Base-by-base conservation (phyloP, 1,284 basidiomycete species). In the Coriolopsis trogii region DNA sequence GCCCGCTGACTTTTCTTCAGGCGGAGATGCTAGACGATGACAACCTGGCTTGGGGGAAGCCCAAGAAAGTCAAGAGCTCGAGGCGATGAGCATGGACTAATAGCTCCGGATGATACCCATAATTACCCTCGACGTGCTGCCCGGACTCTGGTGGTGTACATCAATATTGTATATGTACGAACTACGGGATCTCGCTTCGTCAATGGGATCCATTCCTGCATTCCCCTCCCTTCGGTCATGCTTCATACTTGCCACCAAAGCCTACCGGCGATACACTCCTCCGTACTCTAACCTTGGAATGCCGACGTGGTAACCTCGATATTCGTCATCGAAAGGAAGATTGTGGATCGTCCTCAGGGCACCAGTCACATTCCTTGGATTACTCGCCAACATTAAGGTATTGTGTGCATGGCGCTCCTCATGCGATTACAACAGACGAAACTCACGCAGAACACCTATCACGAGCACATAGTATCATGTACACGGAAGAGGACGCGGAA, bases 21-120 rank as follows among this genome's bases (percentile, higher is more conserved):
- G 63, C 63, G 10, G 63, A 65, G 34, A 62, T 61, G 59, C 41
- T 65, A 30, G 63, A 65, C 23, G 60, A 62, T 16, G 63, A 65
- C 31, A 61, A 65, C 41, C 40, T 60, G 49, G 53, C 63, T 5
- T 65, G 63, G 63, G 60, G 57, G 16, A 55, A 58, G 39, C 51
- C 59, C 53, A 46, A 39, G 37, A 60, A 60, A 53, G 39, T 46
- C 6, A 60, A 60, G 50, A 34, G 38, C 7, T 49, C 56, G 18
- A 45, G 47, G 20, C 56, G 49, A 23, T 54, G 33, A 31, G 15
- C 23, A 1, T 6, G 28, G 16, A 13, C 34, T 8, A 20, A 21
- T 13, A 36, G 25, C 18, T 16, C 15, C n/a, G n/a, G n/a, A n/a
- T n/a, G n/a, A n/a, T n/a, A n/a, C n/a, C n/a, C n/a, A n/a, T n/a